Evolutionary conservation across 352 stramenopile species (phyloP).

Genomic region (Globisporangium lucens): DNA sequence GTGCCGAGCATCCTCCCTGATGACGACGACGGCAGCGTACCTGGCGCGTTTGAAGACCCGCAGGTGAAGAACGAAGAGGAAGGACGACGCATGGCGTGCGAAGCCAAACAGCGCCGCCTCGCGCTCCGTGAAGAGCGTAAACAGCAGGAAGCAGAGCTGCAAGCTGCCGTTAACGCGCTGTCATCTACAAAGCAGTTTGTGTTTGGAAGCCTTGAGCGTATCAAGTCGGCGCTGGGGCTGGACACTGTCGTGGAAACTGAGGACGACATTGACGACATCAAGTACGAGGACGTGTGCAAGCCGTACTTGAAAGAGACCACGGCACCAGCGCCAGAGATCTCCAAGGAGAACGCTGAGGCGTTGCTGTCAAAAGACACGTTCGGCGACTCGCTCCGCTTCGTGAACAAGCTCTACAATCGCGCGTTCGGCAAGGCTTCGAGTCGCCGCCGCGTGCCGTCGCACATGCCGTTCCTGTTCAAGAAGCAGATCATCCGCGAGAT

Average conservation of each 20-base stretch:
- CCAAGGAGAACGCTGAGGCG: conserved; percentile 41
- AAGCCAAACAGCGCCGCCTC: conserved; percentile 53
- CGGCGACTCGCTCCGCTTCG: conserved; percentile 88
- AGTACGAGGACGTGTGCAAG: conserved; percentile 69
- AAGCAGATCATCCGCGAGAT: conserved; percentile 87
- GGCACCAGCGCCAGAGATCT: conserved; percentile 19
- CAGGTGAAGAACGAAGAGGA: conserved; percentile 49
- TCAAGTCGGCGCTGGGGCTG: conserved; percentile 36
- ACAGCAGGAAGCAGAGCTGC: conserved; percentile 22
- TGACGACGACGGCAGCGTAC: not conserved
- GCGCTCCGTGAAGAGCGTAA: conserved; percentile 24
- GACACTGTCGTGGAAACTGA: conserved; percentile 34
- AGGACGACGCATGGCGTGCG: conserved; percentile 59
- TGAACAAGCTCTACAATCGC: conserved; percentile 91
- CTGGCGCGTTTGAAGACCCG: conserved; percentile 8
- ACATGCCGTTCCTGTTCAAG: conserved; percentile 95
- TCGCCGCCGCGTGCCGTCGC: conserved; percentile 86
- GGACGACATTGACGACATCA: conserved; percentile 56
- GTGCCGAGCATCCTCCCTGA: conserved; percentile 26
- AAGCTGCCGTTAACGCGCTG: conserved; percentile 18
- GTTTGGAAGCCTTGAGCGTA: conserved; percentile 12
- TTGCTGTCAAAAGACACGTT: conserved; percentile 89
- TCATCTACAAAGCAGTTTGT: conserved; percentile 13
- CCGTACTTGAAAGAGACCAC: conserved; percentile 16
- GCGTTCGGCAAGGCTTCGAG: conserved; percentile 75